These are phyloP conservation scores for Arachnomyces sp. DNA, from an alignment of 2,329 filamentous ascomycete genomes.

Conservation along the genomic window DNA sequence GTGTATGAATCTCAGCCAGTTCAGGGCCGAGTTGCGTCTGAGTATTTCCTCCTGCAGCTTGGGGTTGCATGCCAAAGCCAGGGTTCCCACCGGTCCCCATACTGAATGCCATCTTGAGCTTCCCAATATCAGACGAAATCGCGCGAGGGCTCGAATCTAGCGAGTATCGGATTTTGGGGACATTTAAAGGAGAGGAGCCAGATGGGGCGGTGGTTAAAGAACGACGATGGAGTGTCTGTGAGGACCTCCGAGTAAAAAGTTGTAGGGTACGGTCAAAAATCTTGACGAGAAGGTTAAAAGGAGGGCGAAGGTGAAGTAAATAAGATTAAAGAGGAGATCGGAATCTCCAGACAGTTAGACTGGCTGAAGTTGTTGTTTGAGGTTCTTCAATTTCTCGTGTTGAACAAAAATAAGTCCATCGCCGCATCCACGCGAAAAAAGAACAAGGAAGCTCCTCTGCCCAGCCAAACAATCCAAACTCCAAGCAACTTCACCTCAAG, in stretches of 20 bases:
- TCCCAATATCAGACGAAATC: slow-evolving; percentile 30
- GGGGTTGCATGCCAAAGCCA: slow-evolving; percentile 32
- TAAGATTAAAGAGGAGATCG: background rate
- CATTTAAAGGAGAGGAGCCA: slow-evolving; percentile 32
- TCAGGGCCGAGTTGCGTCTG: slow-evolving; percentile 53
- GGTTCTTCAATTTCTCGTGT: too few species aligned
- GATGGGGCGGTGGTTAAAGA: slow-evolving; percentile 33
- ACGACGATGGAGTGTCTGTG: slow-evolving; percentile 33
- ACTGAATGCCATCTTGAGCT: slow-evolving; percentile 55
- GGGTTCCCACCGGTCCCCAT: slow-evolving; percentile 45
- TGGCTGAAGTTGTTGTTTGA: background rate
- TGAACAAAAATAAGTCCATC: too few species aligned
- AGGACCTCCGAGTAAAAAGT: slow-evolving; percentile 36
- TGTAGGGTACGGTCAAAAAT: slow-evolving; percentile 39
- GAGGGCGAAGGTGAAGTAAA: slow-evolving; percentile 4
- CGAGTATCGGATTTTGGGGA: slow-evolving; percentile 23
- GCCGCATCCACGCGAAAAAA: too few species aligned
- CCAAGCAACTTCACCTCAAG: too few species aligned
- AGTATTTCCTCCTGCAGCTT: slow-evolving; percentile 26
- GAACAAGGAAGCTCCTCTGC: too few species aligned
- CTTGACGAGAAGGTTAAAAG: slow-evolving; percentile 18
- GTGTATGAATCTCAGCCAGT: slow-evolving; percentile 71
- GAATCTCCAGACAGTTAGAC: slow-evolving; percentile 6
- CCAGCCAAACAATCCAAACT: too few species aligned
- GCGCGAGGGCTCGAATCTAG: slow-evolving; percentile 31